Base-by-base conservation (phyloP, 768 basidiomycete species). In the Agaricus subrufescens region DNA sequence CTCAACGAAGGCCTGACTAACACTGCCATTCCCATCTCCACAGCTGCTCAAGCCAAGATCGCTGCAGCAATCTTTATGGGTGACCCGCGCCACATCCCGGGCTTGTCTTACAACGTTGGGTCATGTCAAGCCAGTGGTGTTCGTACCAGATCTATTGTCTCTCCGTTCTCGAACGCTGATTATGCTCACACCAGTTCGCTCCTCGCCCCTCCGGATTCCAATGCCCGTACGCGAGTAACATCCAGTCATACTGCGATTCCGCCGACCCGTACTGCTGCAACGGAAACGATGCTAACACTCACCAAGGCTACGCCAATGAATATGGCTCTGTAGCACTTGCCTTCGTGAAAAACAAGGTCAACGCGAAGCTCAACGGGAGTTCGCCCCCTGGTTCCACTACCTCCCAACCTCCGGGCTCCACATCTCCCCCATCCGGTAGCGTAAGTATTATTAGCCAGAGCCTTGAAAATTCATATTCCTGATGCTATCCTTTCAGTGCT, bases 231-330 rank as follows among this genome's bases (percentile, higher is more conserved):
- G 67, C 62, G 2, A 26, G 58, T 23, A 66, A 67, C 40, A 68
- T 70, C 52, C 63, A 68, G 50, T 68, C 67, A 2, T 66, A 69
- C 67, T 71, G 70, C 63, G 70, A 71, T 46, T 62, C 70, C 11
- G 55, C 66, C 2, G 68, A 68, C 61, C 69, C 69, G 2, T 71
- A 66, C 65, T 71, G 70, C 64, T 69, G 70, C 64, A 71, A 67
- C 50, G 69, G 70, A 29, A 60, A 38, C 56, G 60, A 71, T 51
- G 60, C 62, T 23, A 61, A 61, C 58, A 67, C 67, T 4, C 69
- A 71, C 58, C 67, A 71, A 60, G 67, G 66, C 27, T 71, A 71
- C 45, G 70, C 65, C 2, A 65, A 57, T 19, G 66, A 67, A 57
- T 71, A 71, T 56, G 70, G 70, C 45, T 55, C 64, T 29, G 61